These are phyloP conservation scores for Blastocystis sp. DNA, from an alignment of 352 stramenopile genomes.

Conservation along the genomic window DNA sequence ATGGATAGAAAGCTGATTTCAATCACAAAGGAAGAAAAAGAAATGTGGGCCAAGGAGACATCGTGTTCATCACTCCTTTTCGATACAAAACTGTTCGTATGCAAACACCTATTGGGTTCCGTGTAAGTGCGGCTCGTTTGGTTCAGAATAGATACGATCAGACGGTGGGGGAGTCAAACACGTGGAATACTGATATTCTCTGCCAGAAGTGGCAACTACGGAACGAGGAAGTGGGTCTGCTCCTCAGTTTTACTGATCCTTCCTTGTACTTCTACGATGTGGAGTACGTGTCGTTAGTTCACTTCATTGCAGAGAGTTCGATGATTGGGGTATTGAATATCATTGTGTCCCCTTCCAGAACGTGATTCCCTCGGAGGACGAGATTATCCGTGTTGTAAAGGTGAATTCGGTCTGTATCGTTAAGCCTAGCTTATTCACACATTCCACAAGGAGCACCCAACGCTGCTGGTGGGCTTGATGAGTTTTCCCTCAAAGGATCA, in stretches of 20 bases:
- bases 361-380: conserved; percentile 21
- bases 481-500: not conserved
- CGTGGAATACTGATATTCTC: conserved; percentile 34
- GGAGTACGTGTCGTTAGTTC: not conserved
- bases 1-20: conserved; percentile 47
- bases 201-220: conserved; percentile 56
- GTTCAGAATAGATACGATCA: conserved; percentile 30
- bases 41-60: not conserved
- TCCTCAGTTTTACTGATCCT: conserved; percentile 37
- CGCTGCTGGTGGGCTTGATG: conserved; percentile 38
- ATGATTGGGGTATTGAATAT: conserved; percentile 60
- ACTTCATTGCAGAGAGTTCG: conserved; percentile 47
- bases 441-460: conserved; percentile 51
- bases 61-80: conserved; percentile 22
- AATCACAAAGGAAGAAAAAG: conserved; percentile 19
- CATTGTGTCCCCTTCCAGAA: not conserved
- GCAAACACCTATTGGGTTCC: conserved; percentile 45
- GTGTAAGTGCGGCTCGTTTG: not conserved
- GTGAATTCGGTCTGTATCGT: not conserved
- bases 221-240: conserved; percentile 48
- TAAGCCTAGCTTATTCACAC: conserved; percentile 3
- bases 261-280: conserved; percentile 53
- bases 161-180: not conserved
- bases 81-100: conserved; percentile 30
- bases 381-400: conserved; percentile 12